Conservation (phyloP, 2,329 filamentous ascomycete genomes). For the Alternaria atra region DNA sequence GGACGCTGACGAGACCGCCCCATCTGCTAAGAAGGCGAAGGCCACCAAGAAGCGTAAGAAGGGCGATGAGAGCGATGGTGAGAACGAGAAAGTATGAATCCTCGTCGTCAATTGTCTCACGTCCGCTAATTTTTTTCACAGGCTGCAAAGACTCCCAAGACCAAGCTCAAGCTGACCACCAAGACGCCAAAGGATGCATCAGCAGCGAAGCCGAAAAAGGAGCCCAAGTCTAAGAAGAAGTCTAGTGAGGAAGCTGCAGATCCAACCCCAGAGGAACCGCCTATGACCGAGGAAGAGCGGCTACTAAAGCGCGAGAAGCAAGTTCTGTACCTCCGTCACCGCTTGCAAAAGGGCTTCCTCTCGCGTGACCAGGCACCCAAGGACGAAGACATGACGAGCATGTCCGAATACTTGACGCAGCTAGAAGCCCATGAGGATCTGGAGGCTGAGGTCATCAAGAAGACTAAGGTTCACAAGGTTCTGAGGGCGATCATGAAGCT, state of each 20-base stretch:
- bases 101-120: not conserved
- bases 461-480: conserved; percentile 98
- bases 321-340: conserved; percentile 93
- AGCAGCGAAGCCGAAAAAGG: conserved; percentile 67
- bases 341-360: conserved; percentile 92
- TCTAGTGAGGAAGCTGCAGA: conserved; percentile 65
- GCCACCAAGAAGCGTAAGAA: conserved; percentile 79
- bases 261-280: conserved; percentile 60
- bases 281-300: conserved; percentile 63
- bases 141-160: conserved; percentile 62
- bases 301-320: conserved; percentile 68
- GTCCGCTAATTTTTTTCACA: conserved; percentile 42
- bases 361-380: conserved; percentile 85
- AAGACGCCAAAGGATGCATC: conserved; percentile 51
- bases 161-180: conserved; percentile 59
- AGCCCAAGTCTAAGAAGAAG: conserved; percentile 64
- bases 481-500: conserved; percentile 94
- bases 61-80: conserved; percentile 69
- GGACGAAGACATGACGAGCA: conserved; percentile 80
- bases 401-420: conserved; percentile 80
- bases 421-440: conserved; percentile 83
- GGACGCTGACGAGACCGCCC: conserved; percentile 50
- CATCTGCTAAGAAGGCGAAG: conserved; percentile 48
- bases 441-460: conserved; percentile 86
- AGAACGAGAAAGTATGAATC: conserved; percentile 67